These are phyloP conservation scores for Caryopteris hybrid DNA, from an alignment of 305 asterid species.

Conservation along the genomic window DNA sequence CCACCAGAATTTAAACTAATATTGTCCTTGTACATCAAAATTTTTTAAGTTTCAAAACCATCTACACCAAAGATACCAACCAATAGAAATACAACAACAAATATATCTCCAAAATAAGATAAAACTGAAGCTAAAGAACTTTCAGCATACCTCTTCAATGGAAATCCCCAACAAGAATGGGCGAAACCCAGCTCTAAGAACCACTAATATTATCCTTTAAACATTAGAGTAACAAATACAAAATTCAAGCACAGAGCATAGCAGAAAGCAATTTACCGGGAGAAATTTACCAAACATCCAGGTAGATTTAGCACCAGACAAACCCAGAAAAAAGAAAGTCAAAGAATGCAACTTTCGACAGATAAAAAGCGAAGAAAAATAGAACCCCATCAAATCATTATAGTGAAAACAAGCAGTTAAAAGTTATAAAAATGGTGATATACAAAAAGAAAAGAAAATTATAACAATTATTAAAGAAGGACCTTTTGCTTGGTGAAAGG, in stretches of 20 bases:
- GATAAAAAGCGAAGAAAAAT: slow-evolving; percentile 24
- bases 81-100: background rate
- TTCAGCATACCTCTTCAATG: slow-evolving; percentile 22
- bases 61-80: too few relatives aligned
- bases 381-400: slow-evolving; percentile 29
- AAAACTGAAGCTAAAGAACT: background rate
- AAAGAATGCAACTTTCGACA: slow-evolving; percentile 39
- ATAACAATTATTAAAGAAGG: slow-evolving; percentile 27
- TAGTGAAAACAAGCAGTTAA: slow-evolving; percentile 27
- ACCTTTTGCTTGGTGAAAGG: slow-evolving; percentile 57
- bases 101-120: background rate
- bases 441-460: background rate
- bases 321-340: slow-evolving; percentile 24
- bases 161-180: background rate
- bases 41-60: background rate
- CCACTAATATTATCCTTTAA: slow-evolving; percentile 11
- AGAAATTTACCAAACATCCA: slow-evolving; percentile 33
- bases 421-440: too few relatives aligned
- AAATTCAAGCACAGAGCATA: slow-evolving; percentile 10
- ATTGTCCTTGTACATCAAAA: background rate
- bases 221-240: background rate
- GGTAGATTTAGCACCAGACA: slow-evolving; percentile 37
- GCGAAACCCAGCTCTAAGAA: slow-evolving; percentile 18
- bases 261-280: slow-evolving; percentile 13
- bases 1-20: background rate